These are phyloP conservation scores for Septoria petroselini DNA, from an alignment of 2,329 filamentous ascomycete genomes.

Conservation along the genomic window DNA sequence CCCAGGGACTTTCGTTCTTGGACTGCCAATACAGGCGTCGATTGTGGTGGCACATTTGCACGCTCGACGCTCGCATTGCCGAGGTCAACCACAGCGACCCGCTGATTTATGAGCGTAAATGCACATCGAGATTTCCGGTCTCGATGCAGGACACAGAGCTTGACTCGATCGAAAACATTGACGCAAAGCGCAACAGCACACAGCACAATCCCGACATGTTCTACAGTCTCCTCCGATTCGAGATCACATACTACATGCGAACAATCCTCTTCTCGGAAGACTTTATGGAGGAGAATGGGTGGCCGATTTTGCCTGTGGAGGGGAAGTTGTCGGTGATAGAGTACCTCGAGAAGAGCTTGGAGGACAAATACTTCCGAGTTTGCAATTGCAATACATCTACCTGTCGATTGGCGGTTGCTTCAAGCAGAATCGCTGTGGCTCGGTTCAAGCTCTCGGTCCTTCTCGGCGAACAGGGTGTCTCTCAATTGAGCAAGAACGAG, in stretches of 20 bases:
- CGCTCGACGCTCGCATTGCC: conserved; percentile 23
- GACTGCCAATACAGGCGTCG: conserved; percentile 25
- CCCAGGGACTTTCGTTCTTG: conserved; percentile 16
- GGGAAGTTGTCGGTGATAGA: conserved; percentile 26
- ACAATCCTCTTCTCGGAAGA: conserved; percentile 26
- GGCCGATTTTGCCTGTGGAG: conserved; percentile 20
- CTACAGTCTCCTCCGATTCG: conserved; percentile 20
- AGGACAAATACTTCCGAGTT: conserved; percentile 24
- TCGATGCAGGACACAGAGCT: conserved; percentile 17
- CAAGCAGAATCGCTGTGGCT: conserved; percentile 21
- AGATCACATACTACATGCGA: conserved; percentile 27
- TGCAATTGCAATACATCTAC: conserved; percentile 18
- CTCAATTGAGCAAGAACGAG: conserved; percentile 8
- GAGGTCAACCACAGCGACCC: conserved; percentile 24
- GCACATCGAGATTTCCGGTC: conserved; percentile 20
- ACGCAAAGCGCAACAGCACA: conserved; percentile 11
- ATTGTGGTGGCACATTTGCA: conserved; percentile 29
- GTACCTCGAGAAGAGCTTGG: conserved; percentile 21
- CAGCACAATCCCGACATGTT: conserved; percentile 23
- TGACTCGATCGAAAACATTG: conserved; percentile 16
- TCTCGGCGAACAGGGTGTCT: conserved; percentile 10
- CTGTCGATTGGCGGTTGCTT: conserved; percentile 20
- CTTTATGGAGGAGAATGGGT: conserved; percentile 25
- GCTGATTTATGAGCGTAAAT: conserved; percentile 25
- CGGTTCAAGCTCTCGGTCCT: conserved; percentile 19